Evolutionary conservation across 2,329 filamentous ascomycete species (phyloP).

Genomic region (Periconia digitata): DNA sequence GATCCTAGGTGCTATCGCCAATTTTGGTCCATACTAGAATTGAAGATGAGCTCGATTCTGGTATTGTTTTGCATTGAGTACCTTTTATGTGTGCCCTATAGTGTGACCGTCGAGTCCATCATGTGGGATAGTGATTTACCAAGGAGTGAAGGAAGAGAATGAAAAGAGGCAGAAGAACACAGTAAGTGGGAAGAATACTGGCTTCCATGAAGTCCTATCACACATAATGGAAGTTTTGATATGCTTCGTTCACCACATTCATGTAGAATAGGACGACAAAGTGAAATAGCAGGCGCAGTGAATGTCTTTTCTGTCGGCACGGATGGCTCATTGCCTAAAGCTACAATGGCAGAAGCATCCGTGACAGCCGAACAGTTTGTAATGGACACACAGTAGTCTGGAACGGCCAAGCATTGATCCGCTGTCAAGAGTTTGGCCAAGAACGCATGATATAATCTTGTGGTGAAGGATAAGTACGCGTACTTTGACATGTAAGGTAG

Average conservation of each 20-base stretch:
- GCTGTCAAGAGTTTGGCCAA: background rate
- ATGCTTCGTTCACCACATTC: background rate
- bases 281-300: background rate
- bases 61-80: too few species aligned
- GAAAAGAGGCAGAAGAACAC: background rate
- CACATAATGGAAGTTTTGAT: background rate
- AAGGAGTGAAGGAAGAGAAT: background rate
- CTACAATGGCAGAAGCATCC: too few species aligned
- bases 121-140: background rate
- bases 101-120: background rate
- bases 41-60: too few species aligned
- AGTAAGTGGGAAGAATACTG: too few species aligned
- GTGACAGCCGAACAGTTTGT: background rate
- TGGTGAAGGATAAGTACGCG: background rate
- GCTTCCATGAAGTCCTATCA: too few species aligned
- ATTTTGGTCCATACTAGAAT: too few species aligned
- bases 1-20: too few species aligned
- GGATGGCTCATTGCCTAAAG: background rate
- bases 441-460: background rate
- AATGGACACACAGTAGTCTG: background rate
- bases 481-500: background rate
- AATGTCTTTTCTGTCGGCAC: background rate
- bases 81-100: background rate
- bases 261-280: background rate
- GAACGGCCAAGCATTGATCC: background rate